Conservation (phyloP, 2,329 filamentous ascomycete species). For the Ophiocordyceps camponoti-saundersi region DNA sequence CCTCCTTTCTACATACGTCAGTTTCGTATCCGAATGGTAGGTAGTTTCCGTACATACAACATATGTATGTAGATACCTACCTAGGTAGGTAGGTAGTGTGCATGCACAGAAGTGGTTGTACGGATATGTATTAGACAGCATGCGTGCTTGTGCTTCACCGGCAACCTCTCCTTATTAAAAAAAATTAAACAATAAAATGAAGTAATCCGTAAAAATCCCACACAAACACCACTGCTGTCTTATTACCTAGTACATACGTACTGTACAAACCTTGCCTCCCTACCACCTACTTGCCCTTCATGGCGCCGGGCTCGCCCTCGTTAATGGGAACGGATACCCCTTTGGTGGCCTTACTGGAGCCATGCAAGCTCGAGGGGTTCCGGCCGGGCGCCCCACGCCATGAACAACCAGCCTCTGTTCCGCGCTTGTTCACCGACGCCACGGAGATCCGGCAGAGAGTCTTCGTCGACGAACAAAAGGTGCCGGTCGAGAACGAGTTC, state of each 20-base stretch:
- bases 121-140: too few species aligned
- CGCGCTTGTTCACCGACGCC: conserved; percentile 42
- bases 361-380: conserved; percentile 31
- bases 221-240: background rate
- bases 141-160: too few species aligned
- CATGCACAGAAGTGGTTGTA: too few species aligned
- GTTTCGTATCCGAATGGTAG: background rate
- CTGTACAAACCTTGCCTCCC: too few species aligned
- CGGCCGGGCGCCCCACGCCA: conserved; percentile 19
- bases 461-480: conserved; percentile 41
- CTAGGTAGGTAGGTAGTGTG: too few species aligned
- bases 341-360: conserved; percentile 29
- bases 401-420: conserved; percentile 27
- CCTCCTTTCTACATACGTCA: background rate
- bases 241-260: too few species aligned
- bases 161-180: too few species aligned
- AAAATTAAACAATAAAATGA: too few species aligned
- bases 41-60: too few species aligned
- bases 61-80: too few species aligned
- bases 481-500: conserved; percentile 51
- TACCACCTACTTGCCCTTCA: background rate
- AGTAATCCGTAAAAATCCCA: background rate
- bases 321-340: conserved; percentile 26
- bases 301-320: background rate
- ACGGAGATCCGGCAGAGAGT: conserved; percentile 45